These are phyloP conservation scores for Colletotrichum costaricense DNA, from an alignment of 2,329 filamentous ascomycete species.

Conservation along the genomic window DNA sequence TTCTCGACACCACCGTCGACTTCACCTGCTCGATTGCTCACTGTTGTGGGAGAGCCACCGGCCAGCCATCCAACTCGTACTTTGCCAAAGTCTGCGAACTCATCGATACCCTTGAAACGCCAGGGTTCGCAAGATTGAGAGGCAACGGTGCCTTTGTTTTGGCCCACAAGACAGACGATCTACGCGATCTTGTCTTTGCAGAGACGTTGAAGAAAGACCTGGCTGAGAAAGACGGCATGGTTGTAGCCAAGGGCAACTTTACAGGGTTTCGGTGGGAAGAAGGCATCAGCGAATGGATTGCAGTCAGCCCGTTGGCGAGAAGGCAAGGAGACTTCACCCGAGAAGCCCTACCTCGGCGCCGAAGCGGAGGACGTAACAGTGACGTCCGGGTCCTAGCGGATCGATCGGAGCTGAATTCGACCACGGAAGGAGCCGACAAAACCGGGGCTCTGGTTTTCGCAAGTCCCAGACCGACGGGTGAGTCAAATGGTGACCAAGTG, in stretches of 20 bases:
- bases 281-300: conserved; percentile 54
- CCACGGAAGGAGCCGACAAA: not conserved
- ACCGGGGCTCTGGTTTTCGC: not conserved
- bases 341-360: not conserved
- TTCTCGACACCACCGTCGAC: conserved; percentile 48
- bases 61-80: conserved; percentile 50
- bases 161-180: conserved; percentile 63
- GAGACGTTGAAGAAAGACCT: conserved; percentile 47
- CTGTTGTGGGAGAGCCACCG: conserved; percentile 56
- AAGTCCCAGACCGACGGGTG: not conserved
- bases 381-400: not conserved
- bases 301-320: conserved; percentile 21
- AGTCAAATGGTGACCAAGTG: not conserved
- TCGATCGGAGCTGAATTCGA: not conserved
- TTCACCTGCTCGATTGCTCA: conserved; percentile 60
- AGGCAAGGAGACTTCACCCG: not conserved
- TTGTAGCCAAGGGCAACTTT: conserved; percentile 37
- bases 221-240: not conserved
- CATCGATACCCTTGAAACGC: conserved; percentile 49
- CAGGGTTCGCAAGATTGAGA: conserved; percentile 50
- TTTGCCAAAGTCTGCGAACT: conserved; percentile 53
- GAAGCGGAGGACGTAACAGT: not conserved
- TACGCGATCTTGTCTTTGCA: conserved; percentile 65
- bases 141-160: conserved; percentile 62
- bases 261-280: conserved; percentile 54